Base-by-base conservation (phyloP, 1,284 basidiomycete genomes). In the Coniophora puteana region DNA sequence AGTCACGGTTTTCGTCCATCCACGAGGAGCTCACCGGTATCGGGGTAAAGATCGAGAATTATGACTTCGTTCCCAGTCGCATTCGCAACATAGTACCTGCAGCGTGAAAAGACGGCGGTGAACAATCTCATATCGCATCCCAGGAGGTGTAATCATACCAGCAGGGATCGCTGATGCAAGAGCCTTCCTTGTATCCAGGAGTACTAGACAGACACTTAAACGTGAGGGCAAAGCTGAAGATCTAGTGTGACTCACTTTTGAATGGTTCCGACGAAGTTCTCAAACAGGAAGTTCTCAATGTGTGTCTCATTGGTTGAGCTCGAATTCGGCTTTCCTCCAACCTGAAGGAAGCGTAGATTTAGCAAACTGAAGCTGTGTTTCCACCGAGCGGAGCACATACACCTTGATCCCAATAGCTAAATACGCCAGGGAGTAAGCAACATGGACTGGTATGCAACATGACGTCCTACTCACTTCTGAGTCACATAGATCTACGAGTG, bases 381-480 rank as follows among this genome's bases (percentile, higher is more conserved):
- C 14, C 22, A 33, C 11, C 30, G 27, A 28, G 6, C 20, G 2
- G 52, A 63, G 38, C 49, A 73, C 71, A 10, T 51, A 75, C 73
- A 12, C 60, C 66, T 58, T 80, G 77, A 47, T 81, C 76, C 73
- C 74, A 79, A 49, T 81, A 81, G 57, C 77, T 80, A 21, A 14
- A 14, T 4, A 22, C 13, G 14, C 8, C 8, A 16, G 31, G 6
- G 39, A 27, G 20, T 8, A 39, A 24, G 13, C 16, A 4, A 30
- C 5, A 8, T 40, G 26, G 33, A 8, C 5, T 30, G 23, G 24
- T 35, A 8, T 14, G 29, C 24, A 29, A 14, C 22, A 5, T 27
- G 11, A 31, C 20, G 6, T n/a, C n/a, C 31, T 16, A 53, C 68
- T 48, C 52, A 78, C 76, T 80, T 81, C 53, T 82, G 80, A 3